phyloP scores from a whole-genome alignment of 108 stramenopile genomes.

The Tribonema minus region DNA sequence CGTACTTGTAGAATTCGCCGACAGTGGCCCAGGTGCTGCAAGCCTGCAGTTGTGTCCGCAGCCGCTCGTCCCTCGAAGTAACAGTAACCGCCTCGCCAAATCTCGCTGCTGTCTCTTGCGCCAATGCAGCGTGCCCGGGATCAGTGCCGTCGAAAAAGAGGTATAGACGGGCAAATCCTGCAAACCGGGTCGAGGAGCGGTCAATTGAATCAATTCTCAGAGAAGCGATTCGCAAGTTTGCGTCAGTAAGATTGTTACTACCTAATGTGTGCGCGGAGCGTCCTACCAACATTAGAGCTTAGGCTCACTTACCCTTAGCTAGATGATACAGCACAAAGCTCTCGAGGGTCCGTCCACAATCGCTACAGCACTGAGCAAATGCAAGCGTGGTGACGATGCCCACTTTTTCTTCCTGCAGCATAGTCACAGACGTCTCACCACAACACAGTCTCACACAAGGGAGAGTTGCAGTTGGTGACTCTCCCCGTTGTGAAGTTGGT shows the following conservation, averaged over 20 bases:
- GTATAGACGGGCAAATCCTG: not conserved
- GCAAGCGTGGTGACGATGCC: not conserved
- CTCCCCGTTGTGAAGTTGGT: no score
- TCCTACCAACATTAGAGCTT: not conserved
- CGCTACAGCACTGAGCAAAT: not conserved
- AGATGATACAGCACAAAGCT: not conserved
- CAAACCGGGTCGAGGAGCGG: not conserved
- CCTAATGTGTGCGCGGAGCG: not conserved
- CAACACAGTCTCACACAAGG: no score
- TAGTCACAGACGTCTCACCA: no score
- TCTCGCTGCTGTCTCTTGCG: not conserved
- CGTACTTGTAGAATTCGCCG: not conserved
- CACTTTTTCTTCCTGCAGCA: no score
- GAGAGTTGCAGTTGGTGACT: no score
- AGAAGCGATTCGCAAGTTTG: no score
- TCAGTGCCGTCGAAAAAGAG: not conserved
- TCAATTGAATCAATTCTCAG: not conserved
- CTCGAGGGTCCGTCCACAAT: not conserved
- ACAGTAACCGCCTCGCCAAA: not conserved
- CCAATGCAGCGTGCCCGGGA: not conserved
- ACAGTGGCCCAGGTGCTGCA: not conserved
- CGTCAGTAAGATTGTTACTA: no score
- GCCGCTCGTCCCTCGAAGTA: not conserved
- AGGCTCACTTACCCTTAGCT: not conserved
- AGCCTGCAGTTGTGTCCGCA: not conserved